Base-by-base conservation (phyloP, 495 filamentous ascomycete species). In the Trichoderma orchidacearum region DNA sequence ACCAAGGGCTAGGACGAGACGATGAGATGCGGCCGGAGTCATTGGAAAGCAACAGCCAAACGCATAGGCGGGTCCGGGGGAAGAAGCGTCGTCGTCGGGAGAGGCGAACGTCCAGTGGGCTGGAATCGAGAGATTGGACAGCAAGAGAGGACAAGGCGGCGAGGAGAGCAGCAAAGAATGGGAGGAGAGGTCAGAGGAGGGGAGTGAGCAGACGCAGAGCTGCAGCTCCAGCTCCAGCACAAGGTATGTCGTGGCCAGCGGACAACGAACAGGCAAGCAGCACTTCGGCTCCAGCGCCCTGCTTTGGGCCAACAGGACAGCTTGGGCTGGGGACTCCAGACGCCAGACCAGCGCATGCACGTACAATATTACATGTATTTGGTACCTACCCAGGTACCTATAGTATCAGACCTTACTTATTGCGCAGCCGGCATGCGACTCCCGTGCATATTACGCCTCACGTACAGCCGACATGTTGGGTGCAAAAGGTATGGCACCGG, bases 81-180 rank as follows among this genome's bases (percentile, higher is more conserved):
- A 6, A 41, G n/a, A n/a, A n/a, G n/a, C n/a, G n/a, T n/a, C n/a
- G n/a, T n/a, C n/a, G n/a, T n/a, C n/a, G n/a, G 34, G 41, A 48
- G 41, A 25, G 18, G 17, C 17, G 41, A 55, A 28, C 55, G 56
- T 58, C 48, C 57, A 54, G 53, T n/a, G n/a, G n/a, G 34, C 34
- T 35, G 48, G 45, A 51, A 28, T 31, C 38, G 58, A 63, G 60
- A 51, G 58, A 61, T 56, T 50, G 56, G 30, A 62, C 41, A 11
- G 41, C 41, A 41, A 36, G 34, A 36, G 34, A 29, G 17, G 45
- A 7, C 17, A 17, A 51, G 45, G 45, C 45, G 23, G 45, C 11
- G 45, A 25, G 13, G 25, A 51, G 17, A 11, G 55, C 34, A 62
- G 51, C 29, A 66, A 58, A 41, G 57, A 61, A 31, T 61, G 15